Evolutionary conservation across 139 green algal genomes (phyloP).

Genomic region (Ulvella scutata): DNA sequence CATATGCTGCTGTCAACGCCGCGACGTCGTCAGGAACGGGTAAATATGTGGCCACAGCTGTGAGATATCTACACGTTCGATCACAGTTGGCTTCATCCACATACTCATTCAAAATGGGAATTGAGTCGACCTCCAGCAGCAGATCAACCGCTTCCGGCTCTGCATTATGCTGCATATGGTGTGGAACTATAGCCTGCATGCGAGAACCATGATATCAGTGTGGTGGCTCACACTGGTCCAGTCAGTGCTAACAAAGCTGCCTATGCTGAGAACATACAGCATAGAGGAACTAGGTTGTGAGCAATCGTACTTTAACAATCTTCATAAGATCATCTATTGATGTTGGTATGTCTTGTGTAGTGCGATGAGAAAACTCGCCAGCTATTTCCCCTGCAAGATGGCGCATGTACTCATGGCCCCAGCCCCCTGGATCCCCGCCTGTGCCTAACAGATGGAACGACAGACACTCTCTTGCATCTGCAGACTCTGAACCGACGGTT

Average conservation of each 20-base stretch:
- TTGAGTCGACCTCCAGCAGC: slow-evolving; percentile 73
- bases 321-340: not conserved
- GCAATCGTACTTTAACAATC: not conserved
- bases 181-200: slow-evolving; percentile 69
- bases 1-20: slow-evolving; percentile 56
- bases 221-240: not conserved
- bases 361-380: slow-evolving; percentile 40
- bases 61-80: slow-evolving; percentile 89
- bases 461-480: slow-evolving; percentile 61
- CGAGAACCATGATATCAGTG: not conserved
- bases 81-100: slow-evolving; percentile 76
- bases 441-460: slow-evolving; percentile 51
- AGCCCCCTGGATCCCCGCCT: slow-evolving; percentile 20
- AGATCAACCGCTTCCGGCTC: slow-evolving; percentile 98
- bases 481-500: slow-evolving; percentile 48
- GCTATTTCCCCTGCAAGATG: slow-evolving; percentile 84
- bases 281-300: not conserved
- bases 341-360: not conserved
- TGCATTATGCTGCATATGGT: slow-evolving; percentile 94
- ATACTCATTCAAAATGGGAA: slow-evolving; percentile 33
- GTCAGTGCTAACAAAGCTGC: not conserved
- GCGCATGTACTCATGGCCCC: slow-evolving; percentile 95
- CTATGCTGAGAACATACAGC: not conserved
- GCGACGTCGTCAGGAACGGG: slow-evolving; percentile 77
- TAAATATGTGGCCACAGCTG: slow-evolving; percentile 76